phyloP scores from a whole-genome alignment of 2,329 filamentous ascomycete genomes.

The Penicillium brasilianum region DNA sequence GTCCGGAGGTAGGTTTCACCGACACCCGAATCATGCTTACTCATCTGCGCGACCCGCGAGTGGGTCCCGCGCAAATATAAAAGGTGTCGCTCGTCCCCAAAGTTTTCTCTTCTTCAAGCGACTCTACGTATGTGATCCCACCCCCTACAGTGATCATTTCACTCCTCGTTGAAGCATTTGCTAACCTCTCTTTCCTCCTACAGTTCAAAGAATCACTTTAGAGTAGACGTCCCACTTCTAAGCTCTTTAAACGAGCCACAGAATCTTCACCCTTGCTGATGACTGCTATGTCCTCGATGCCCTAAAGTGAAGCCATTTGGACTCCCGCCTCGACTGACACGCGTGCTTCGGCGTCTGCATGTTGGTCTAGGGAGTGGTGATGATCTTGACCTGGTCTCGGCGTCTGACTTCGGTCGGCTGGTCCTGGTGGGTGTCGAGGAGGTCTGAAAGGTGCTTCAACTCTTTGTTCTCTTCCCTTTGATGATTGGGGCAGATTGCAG shows the following conservation, averaged over 20 bases:
- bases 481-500: slow-evolving; percentile 19
- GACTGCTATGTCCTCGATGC: slow-evolving; percentile 80
- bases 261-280: slow-evolving; percentile 93
- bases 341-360: slow-evolving; percentile 37
- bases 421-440: slow-evolving; percentile 82
- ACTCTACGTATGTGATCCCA: slow-evolving; percentile 48
- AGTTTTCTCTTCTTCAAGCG: slow-evolving; percentile 47
- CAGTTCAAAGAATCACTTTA: slow-evolving; percentile 88
- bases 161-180: slow-evolving; percentile 20
- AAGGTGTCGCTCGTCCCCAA: slow-evolving; percentile 21
- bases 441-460: slow-evolving; percentile 76
- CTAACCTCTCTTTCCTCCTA: slow-evolving; percentile 35
- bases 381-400: slow-evolving; percentile 82
- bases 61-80: slow-evolving; percentile 34
- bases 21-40: background rate
- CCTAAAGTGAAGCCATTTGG: slow-evolving; percentile 81
- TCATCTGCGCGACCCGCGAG: background rate
- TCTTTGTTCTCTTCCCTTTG: slow-evolving; percentile 55
- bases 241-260: slow-evolving; percentile 92
- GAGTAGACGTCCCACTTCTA: slow-evolving; percentile 91
- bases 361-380: slow-evolving; percentile 84
- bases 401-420: slow-evolving; percentile 77
- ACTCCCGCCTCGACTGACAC: slow-evolving; percentile 51
- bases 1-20: background rate
- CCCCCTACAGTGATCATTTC: slow-evolving; percentile 30